Percentiles rank a stretch among this genome's conserved stretches.
These are phyloP conservation scores for Alternaria ventricosa DNA, from an alignment of 2,329 filamentous ascomycete species.

Conservation along the genomic window DNA sequence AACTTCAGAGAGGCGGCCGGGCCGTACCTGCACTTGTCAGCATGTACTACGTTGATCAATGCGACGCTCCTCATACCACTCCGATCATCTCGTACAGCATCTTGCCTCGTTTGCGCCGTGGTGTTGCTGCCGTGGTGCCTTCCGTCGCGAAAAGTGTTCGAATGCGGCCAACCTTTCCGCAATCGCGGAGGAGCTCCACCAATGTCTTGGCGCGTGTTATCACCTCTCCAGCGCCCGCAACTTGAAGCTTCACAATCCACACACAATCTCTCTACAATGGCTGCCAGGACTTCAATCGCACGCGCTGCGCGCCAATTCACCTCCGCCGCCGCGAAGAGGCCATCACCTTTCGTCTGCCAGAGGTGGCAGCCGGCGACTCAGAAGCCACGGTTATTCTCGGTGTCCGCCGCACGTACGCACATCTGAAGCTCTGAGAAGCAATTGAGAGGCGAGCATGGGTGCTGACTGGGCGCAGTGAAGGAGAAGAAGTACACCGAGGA, in stretches of 20 bases:
- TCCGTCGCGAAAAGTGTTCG: slow-evolving; percentile 32
- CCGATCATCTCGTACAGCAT: slow-evolving; percentile 99
- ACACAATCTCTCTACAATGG: slow-evolving; percentile 37
- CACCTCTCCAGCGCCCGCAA: not conserved
- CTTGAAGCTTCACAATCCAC: not conserved
- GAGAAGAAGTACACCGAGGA: slow-evolving; percentile 92
- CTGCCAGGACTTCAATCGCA: slow-evolving; percentile 40
- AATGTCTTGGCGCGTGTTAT: slow-evolving; percentile 13
- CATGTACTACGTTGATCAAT: not conserved
- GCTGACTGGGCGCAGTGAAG: slow-evolving; percentile 56
- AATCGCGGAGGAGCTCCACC: slow-evolving; percentile 14
- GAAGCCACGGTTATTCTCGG: slow-evolving; percentile 48
- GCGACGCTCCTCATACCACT: slow-evolving; percentile 68
- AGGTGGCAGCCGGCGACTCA: slow-evolving; percentile 30
- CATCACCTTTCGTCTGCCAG: slow-evolving; percentile 33
- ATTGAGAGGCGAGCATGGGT: not conserved
- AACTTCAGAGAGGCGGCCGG: slow-evolving; percentile 86
- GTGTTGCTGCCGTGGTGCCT: slow-evolving; percentile 1
- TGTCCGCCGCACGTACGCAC: slow-evolving; percentile 42
- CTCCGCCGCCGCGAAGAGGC: slow-evolving; percentile 32
- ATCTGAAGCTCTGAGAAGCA: slow-evolving; percentile 1
- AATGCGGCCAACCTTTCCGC: slow-evolving; percentile 29
- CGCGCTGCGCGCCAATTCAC: slow-evolving; percentile 46
- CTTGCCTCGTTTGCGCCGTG: slow-evolving; percentile 19
- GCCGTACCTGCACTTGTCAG: slow-evolving; percentile 73